Base-by-base conservation (phyloP, 2,329 filamentous ascomycete genomes). In the Pezicula neosporulosa region DNA sequence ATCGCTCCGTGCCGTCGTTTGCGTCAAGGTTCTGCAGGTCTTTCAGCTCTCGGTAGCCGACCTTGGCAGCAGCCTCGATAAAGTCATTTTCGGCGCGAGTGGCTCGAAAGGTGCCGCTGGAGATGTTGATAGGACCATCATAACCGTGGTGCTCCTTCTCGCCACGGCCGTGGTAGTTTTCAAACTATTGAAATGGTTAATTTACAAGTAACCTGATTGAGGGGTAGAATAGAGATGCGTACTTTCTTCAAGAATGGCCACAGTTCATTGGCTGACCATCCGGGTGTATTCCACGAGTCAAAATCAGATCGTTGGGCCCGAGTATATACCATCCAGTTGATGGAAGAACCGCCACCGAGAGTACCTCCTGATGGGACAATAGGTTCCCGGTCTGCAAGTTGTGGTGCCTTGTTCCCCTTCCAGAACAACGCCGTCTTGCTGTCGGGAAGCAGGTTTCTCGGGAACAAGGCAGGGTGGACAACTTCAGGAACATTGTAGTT, bases 81-180 rank as follows among this genome's bases (percentile, higher is more conserved):
- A 82, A 77, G 28, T 78, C 72, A 5, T 75, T 68, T 42, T 77
- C 72, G 1, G 51, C 49, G 2, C 69, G 58, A 2, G 60, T 67
- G 1, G 63, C 63, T 3, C 65, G 60, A 57, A 70, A 77, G 0
- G 72, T 72, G 7, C 78, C 76, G 7, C 70, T 67, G 1, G 78
- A 81, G 15, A 85, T 63, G 13, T 78, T 68, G 12, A 83, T 70
- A 0, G 81, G 81, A 0, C 82, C 81, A 18, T 72, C 60, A 18
- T 66, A 61, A 19, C 82, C 81, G 53, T 84, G 81, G 70, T 58
- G 24, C 13, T 44, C 41, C 35, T 42, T 42, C 10, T 52, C 46
- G 18, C 48, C 55, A 30, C n/a, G 39, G 10, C 51, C 55, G 39
- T 56, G 43, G 48, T 80, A 83, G 0, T 76, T 83, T 62, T 83